Percentiles rank a stretch among this genome's conserved stretches.
Conservation (phyloP, 495 filamentous ascomycete genomes). For the Parathielavia hyrcaniae region DNA sequence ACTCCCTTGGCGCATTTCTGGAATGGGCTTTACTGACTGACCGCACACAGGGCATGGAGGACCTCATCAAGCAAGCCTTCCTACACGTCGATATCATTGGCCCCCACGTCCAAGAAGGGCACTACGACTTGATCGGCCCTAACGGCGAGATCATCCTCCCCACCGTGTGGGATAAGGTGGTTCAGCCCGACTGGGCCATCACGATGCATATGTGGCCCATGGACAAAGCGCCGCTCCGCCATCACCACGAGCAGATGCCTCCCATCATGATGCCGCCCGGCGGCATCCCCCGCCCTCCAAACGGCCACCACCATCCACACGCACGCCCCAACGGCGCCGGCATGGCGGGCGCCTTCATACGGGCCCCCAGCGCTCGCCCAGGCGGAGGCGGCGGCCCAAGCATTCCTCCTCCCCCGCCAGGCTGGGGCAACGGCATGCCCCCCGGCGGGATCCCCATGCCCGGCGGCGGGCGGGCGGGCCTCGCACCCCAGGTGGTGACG, state of each 20-base stretch:
- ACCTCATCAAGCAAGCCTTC: slow-evolving; percentile 81
- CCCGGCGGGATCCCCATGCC: slow-evolving; percentile 2
- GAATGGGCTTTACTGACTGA: not conserved
- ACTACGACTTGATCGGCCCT: slow-evolving; percentile 78
- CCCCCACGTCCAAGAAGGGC: slow-evolving; percentile 73
- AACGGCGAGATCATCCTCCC: slow-evolving; percentile 85
- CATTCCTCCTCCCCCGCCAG: slow-evolving; percentile 20
- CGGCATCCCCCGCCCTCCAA: slow-evolving; percentile 15
- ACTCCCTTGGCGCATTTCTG: not conserved
- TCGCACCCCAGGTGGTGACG: slow-evolving; percentile 15
- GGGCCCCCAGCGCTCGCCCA: slow-evolving; percentile 16
- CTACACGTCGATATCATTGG: slow-evolving; percentile 76
- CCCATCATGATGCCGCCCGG: slow-evolving; percentile 20
- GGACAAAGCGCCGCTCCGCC: slow-evolving; percentile 36
- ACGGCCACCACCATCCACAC: not conserved
- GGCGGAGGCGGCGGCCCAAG: slow-evolving; percentile 18
- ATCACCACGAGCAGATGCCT: slow-evolving; percentile 5
- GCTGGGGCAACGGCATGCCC: not conserved
- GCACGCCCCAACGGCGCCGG: not conserved
- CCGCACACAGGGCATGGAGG: slow-evolving; percentile 64
- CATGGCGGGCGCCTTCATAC: slow-evolving; percentile 13
- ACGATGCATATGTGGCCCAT: slow-evolving; percentile 99
- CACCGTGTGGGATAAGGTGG: slow-evolving; percentile 76
- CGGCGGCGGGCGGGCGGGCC: not conserved
- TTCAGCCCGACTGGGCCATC: slow-evolving; percentile 82